Evolutionary conservation across 495 filamentous ascomycete genomes (phyloP), one percentile per base, ranked within the genome.

Genomic region (Trichocladium uniseriatum): DNA sequence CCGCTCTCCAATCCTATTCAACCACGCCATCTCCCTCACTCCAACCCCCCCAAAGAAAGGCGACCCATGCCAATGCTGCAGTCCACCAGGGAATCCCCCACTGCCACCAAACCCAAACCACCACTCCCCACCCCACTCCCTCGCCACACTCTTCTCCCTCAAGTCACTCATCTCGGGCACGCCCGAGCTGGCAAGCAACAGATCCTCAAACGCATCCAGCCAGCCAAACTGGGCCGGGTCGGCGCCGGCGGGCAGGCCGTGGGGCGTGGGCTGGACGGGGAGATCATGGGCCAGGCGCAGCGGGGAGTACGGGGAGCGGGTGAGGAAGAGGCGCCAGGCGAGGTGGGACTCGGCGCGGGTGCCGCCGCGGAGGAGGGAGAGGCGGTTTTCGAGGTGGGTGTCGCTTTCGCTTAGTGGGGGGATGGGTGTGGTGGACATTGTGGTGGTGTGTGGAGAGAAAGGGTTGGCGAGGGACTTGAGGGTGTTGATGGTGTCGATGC

Each of bases 151-250:
- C 43, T 28, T 42, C 29, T 43, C 35, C 6, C 15, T 14, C 20
- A 55, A 19, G 13, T 47, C 43, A 10, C 27, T 24, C 51, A 61
- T 28, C 20, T 51, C 56, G 15, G 49, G 36, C 27, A 41, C 21
- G 0, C 62, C 68, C 3, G 67, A 56, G 27, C 46, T 55, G 9
- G 48, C 62, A 1, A 49, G 52, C 5, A 72, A 52, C 19, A 72
- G 60, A 50, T 72, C 69, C 41, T 72, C 67, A 38, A 69, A 71
- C 42, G 68, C 68, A 35, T 72, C 68, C 13, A 52, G 42, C 59
- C 69, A 72, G 18, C 62, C 67, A 11, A 65, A 64, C n/a, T 32
- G 21, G 2, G 37, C 29, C n/a, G 49, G 52, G n/a, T 46, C 56
- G 19, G 32, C 21, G 27, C 48, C 48, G 9, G 24, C 35, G n/a